phyloP scores from a whole-genome alignment of 2,329 filamentous ascomycete species.

The Madurella fahalii region DNA sequence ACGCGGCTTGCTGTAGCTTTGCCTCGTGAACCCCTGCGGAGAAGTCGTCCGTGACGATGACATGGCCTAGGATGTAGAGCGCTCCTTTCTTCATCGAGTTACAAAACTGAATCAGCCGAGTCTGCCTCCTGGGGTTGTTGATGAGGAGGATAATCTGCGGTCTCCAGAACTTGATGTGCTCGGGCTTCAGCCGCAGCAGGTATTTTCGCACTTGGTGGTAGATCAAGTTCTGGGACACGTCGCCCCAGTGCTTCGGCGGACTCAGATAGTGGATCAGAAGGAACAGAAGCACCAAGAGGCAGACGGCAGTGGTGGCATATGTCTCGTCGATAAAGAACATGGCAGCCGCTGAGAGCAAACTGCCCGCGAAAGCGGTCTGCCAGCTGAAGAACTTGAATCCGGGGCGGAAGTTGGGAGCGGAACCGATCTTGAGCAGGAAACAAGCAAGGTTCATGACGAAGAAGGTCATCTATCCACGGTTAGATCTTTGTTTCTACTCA shows the following conservation, averaged over 20 bases:
- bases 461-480: constrained; percentile 68
- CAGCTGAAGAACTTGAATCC: constrained; percentile 88
- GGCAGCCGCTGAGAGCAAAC: constrained; percentile 69
- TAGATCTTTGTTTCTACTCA: constrained; percentile 6
- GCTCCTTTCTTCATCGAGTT: constrained; percentile 87
- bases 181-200: constrained; percentile 72
- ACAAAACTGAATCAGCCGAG: constrained; percentile 82
- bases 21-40: constrained; percentile 73
- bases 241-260: constrained; percentile 84
- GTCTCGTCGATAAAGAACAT: constrained; percentile 90
- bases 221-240: constrained; percentile 84
- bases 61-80: constrained; percentile 79
- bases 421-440: constrained; percentile 80
- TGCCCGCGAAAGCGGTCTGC: constrained; percentile 72
- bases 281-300: constrained; percentile 71
- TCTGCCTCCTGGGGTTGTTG: constrained; percentile 77
- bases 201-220: constrained; percentile 87
- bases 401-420: constrained; percentile 82
- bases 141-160: constrained; percentile 82
- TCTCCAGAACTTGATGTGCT: constrained; percentile 92
- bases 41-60: constrained; percentile 83
- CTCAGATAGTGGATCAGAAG: constrained; percentile 80
- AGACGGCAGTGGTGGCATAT: constrained; percentile 72
- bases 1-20: constrained; percentile 72
- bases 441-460: constrained; percentile 84